A percentile compares a stretch with the other conserved stretches of the same genome.
Evolutionary conservation across 441 rosid species (phyloP).

Genomic region (Pelargonium myrrhifolium): DNA sequence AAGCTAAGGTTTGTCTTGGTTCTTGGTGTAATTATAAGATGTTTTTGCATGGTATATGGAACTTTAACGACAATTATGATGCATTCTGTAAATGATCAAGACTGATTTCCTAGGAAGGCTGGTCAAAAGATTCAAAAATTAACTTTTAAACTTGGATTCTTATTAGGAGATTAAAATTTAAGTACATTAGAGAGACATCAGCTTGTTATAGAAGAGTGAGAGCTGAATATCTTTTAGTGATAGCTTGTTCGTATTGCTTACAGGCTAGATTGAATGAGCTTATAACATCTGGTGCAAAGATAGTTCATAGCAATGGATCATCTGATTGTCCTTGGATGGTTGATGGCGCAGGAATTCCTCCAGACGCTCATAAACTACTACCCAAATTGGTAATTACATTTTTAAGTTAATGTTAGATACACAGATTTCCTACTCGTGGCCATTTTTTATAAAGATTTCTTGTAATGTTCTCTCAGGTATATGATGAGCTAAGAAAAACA

Average conservation of each 20-base stretch:
- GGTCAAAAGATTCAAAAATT: too few species aligned
- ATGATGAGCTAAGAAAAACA: not conserved
- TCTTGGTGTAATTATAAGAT: constrained; percentile 4
- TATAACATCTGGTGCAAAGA: constrained; percentile 54
- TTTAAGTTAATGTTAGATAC: not conserved
- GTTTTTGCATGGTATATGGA: constrained; percentile 8
- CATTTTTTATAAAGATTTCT: not conserved
- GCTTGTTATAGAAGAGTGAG: too few species aligned
- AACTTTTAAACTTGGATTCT: too few species aligned
- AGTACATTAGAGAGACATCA: too few species aligned
- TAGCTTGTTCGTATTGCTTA: constrained; percentile 14
- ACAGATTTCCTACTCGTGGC: not conserved
- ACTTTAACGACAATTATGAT: not conserved
- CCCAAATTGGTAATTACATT: constrained; percentile 51
- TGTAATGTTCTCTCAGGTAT: not conserved
- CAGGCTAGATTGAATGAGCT: constrained; percentile 94
- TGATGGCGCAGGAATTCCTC: constrained; percentile 95
- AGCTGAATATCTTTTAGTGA: not conserved
- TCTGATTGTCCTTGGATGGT: constrained; percentile 90
- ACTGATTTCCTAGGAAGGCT: too few species aligned
- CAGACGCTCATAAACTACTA: constrained; percentile 64
- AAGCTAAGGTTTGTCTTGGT: constrained; percentile 73
- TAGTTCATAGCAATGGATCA: constrained; percentile 36
- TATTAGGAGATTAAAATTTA: too few species aligned
- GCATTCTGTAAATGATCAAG: too few species aligned